Evolutionary conservation across 352 stramenopile genomes (phyloP), one percentile per base, ranked within the genome.

Genomic region (Saprolegnia diclina): DNA sequence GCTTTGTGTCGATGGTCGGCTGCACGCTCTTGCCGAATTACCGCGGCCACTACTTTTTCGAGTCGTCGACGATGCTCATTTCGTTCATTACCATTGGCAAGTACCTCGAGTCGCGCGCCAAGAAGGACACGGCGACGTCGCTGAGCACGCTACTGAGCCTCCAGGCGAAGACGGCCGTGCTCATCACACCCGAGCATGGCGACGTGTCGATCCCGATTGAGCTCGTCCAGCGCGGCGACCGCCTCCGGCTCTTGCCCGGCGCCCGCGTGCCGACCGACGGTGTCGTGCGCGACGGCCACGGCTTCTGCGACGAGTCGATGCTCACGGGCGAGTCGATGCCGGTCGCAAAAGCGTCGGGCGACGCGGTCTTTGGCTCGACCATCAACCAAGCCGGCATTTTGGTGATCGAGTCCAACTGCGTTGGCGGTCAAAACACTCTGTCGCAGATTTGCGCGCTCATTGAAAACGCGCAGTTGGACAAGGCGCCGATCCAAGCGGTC

Each of bases 91-190:
- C 83, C 16, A 72, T 95, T 2, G 88, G 88, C 56, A 95, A 95
- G 74, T 94, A 92, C 77, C 87, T 96, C 79, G 88, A 96, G 71
- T 90, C 88, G 38, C 74, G 91, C 56, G 88, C 88, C 14, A 96
- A 96, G 68, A 86, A 83, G 5, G 90, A 92, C 59, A 95, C 88
- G 0, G 81, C 88, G 0, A 80, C 91, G 35, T 85, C 85, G 1
- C 56, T 96, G 13, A 82, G 82, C 0, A 78, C 91, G 29, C 64
- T 96, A 22, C 76, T 80, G 1, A 90, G 88, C 57, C 54, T 96
- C 6, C 86, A 96, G 64, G 78, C 85, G 0, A 94, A 94, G 65
- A 90, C 79, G 5, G 87, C 87, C 0, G 56, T 92, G 11, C 67
- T 96, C 9, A 77, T 92, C 26, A 64, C 73, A 0, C 63, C 76